Conservation (phyloP, 2,329 filamentous ascomycete genomes). For the Penicillium aurantiogriseum region DNA sequence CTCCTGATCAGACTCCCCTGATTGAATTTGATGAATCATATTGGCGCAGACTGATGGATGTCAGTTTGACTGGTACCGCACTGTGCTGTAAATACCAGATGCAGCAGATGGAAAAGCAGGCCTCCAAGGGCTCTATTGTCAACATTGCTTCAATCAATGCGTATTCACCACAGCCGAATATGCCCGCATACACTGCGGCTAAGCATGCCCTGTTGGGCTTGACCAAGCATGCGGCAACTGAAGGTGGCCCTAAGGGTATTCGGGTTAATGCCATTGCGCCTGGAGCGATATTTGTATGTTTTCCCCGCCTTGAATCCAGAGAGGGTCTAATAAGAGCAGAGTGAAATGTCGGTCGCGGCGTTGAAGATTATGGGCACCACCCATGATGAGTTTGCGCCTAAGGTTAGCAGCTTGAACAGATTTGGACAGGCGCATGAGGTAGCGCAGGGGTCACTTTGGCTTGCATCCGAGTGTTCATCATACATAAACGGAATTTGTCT, state of each 20-base stretch:
- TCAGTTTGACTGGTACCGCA: constrained; percentile 45
- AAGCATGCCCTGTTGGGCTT: constrained; percentile 48
- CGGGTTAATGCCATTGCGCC: constrained; percentile 38
- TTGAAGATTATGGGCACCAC: constrained; percentile 1
- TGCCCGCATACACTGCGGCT: constrained; percentile 43
- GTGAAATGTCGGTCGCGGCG: not conserved
- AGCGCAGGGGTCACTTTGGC: constrained; percentile 36
- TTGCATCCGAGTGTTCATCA: constrained; percentile 33
- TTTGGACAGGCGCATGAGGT: constrained; percentile 30
- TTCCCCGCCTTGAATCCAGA: too few species aligned
- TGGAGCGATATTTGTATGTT: constrained; percentile 3
- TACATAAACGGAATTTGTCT: constrained; percentile 33
- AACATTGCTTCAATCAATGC: constrained; percentile 46
- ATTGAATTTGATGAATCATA: constrained; percentile 32
- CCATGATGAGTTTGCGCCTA: constrained; percentile 19
- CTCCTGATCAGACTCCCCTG: constrained; percentile 27
- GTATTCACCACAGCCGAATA: constrained; percentile 34
- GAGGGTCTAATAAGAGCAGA: not conserved
- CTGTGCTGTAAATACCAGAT: constrained; percentile 34
- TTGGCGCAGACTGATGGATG: constrained; percentile 39
- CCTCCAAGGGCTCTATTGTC: constrained; percentile 34
- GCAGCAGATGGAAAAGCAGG: constrained; percentile 42
- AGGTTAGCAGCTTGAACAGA: constrained; percentile 14
- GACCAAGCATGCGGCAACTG: constrained; percentile 41
- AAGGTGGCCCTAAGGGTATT: constrained; percentile 34